Evolutionary conservation across 371 early-diverging fungal genomes (phyloP).

Genomic region (Amoeboaphelidium occidentale): DNA sequence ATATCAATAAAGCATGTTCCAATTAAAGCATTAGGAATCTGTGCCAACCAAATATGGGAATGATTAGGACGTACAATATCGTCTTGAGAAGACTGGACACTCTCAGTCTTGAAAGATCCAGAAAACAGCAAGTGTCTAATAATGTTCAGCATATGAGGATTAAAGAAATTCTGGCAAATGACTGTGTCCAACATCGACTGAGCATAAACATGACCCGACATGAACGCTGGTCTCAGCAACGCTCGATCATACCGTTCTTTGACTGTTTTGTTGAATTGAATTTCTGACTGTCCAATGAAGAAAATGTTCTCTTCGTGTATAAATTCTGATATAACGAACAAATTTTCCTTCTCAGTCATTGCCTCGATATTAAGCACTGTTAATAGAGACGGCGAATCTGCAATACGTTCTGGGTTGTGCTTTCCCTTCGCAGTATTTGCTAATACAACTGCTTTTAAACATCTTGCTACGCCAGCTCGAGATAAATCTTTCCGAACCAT

Average conservation of each 20-base stretch:
- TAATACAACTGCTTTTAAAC: constrained; percentile 24
- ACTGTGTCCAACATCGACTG: constrained; percentile 35
- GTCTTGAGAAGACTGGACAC: not conserved
- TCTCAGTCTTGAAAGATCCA: constrained; percentile 2
- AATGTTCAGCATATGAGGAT: constrained; percentile 22
- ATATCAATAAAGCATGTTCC: not conserved
- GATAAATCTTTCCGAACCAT: constrained; percentile 25
- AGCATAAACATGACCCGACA: constrained; percentile 31
- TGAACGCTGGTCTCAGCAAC: constrained; percentile 26
- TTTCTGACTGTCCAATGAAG: constrained; percentile 28
- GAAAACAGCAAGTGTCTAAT: constrained; percentile 20
- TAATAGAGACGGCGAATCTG: constrained; percentile 32
- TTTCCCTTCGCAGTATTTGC: constrained; percentile 11
- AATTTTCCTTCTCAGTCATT: constrained; percentile 17
- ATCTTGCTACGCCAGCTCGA: constrained; percentile 23
- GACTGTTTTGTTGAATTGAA: constrained; percentile 2
- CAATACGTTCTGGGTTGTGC: constrained; percentile 11
- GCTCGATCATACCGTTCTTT: constrained; percentile 14
- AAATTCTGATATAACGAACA: constrained; percentile 36
- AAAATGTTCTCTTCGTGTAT: constrained; percentile 39
- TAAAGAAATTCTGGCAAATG: constrained; percentile 33
- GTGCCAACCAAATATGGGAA: constrained; percentile 11
- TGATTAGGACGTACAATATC: not conserved
- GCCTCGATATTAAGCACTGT: constrained; percentile 36
- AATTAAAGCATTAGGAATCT: not conserved